Evolutionary conservation across 345 rosid genomes (phyloP), one percentile per base, ranked within the genome.

Genomic region (Salix koriyanagi): DNA sequence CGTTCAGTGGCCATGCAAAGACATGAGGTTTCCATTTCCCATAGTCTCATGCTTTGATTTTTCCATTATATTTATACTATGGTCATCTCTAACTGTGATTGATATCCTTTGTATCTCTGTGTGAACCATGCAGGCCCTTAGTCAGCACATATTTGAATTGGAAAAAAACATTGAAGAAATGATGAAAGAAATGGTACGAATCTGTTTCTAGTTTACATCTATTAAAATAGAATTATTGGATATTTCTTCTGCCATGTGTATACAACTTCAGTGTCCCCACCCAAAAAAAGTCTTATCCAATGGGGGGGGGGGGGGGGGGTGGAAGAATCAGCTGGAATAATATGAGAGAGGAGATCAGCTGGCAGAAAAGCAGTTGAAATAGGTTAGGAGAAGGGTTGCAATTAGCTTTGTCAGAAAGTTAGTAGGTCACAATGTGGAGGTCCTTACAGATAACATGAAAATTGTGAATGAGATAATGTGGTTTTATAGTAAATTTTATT

Each of bases 1-100:
- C 97, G 90, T 71, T 93, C 97, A 28, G 87, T 96, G 25, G 97
- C 99, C 76, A 91, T 92, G 94, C 98, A 96, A 83, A 93, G 97
- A 61, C 98, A 96, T 65, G 97, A 96, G 99, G 99, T 95, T 82
- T 82, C 52, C 37, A 46, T 65, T 68, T 78, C 60, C 67, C 66
- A n/a, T 52, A 1, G 52, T 14, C 19, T 36, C 66, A 28, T 69
- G 54, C 36, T 30, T 66, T 34, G 34, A 21, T 28, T 23, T 36
- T 37, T 66, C 34, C 52, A 50, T 26, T 34, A 37, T 72, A 46
- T 44, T 69, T 64, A 44, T 79, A n/a, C 4, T 62, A 67, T 75
- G 48, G n/a, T 37, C 69, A 52, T 78, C 48, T 67, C 11, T 64
- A 25, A 78, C 50, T 52, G 21, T 76, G 54, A 34, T 50, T 66